phyloP scores from a whole-genome alignment of 2,329 filamentous ascomycete genomes.

The Hypocrella siamensis region DNA sequence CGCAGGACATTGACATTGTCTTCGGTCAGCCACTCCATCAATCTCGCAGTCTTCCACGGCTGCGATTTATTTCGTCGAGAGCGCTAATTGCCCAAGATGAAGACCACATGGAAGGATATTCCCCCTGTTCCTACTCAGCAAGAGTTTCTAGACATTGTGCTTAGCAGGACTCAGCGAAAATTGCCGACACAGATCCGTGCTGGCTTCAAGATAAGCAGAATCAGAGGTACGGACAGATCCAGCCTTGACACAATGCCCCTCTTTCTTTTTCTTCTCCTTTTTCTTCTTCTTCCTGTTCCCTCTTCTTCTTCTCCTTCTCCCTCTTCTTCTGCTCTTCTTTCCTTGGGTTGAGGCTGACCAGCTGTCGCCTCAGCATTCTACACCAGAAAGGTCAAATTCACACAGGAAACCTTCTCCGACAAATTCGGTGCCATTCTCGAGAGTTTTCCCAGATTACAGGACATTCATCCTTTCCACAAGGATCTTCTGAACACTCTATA shows the following conservation, averaged over 20 bases:
- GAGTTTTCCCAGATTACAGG: constrained; percentile 79
- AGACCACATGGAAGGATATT: constrained; percentile 60
- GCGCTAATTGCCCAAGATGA: constrained; percentile 28
- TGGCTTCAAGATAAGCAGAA: constrained; percentile 88
- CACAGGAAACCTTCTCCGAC: constrained; percentile 89
- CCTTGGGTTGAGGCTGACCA: neutral
- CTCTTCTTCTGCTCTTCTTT: neutral
- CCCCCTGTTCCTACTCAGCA: constrained; percentile 79
- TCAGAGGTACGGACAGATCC: constrained; percentile 38
- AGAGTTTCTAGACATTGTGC: constrained; percentile 95
- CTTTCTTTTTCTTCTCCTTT: neutral
- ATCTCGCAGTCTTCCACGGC: neutral
- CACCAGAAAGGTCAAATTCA: constrained; percentile 96
- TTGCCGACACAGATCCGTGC: constrained; percentile 90
- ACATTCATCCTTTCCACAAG: constrained; percentile 88
- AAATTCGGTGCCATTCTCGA: constrained; percentile 85
- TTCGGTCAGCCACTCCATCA: neutral
- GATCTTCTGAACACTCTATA: constrained; percentile 86
- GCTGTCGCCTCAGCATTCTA: constrained; percentile 57
- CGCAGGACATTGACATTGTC: constrained; percentile 9
- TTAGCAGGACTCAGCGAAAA: constrained; percentile 82
- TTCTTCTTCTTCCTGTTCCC: neutral
- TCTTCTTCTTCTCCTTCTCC: no score
- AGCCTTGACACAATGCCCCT: neutral
- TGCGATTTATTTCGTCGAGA: neutral